These are phyloP conservation scores for Aspergillus amoenus DNA, from an alignment of 2,329 filamentous ascomycete genomes.

Conservation along the genomic window DNA sequence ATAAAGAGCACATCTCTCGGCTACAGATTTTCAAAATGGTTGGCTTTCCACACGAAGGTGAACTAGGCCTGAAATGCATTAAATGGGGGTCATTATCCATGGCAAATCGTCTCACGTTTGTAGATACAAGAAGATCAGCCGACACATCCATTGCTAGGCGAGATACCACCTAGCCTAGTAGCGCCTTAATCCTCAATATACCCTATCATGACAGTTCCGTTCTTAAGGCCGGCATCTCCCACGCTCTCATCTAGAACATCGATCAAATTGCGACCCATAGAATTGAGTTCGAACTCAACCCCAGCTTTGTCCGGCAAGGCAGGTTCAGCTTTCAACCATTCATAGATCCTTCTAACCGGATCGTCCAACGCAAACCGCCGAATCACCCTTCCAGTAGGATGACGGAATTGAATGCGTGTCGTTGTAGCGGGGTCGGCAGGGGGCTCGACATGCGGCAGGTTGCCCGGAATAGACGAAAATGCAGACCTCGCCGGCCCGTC, in stretches of 20 bases:
- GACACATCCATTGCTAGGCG: background rate
- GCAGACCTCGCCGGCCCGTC: conserved; percentile 36
- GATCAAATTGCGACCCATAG: conserved; percentile 83
- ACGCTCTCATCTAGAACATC: conserved; percentile 72
- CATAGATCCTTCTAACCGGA: conserved; percentile 78
- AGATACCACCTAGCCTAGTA: background rate
- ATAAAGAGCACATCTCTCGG: background rate
- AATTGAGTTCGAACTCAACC: conserved; percentile 81
- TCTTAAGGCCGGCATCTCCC: conserved; percentile 79
- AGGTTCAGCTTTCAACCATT: conserved; percentile 86
- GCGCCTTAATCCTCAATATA: conserved; percentile 62
- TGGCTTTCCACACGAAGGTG: background rate
- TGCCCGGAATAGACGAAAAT: conserved; percentile 71
- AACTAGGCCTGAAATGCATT: background rate
- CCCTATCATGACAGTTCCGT: conserved; percentile 94
- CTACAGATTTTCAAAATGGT: background rate
- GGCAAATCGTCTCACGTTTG: background rate
- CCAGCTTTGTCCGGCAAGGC: conserved; percentile 78
- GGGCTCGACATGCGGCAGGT: conserved; percentile 76
- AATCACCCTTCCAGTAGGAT: conserved; percentile 80
- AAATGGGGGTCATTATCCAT: conserved; percentile 2
- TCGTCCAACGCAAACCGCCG: conserved; percentile 79
- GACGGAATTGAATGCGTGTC: conserved; percentile 89
- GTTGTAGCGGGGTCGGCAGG: conserved; percentile 66
- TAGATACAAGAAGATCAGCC: background rate